Conservation (phyloP, 164 flowering plant genomes). For the Dillenia turbinata region DNA sequence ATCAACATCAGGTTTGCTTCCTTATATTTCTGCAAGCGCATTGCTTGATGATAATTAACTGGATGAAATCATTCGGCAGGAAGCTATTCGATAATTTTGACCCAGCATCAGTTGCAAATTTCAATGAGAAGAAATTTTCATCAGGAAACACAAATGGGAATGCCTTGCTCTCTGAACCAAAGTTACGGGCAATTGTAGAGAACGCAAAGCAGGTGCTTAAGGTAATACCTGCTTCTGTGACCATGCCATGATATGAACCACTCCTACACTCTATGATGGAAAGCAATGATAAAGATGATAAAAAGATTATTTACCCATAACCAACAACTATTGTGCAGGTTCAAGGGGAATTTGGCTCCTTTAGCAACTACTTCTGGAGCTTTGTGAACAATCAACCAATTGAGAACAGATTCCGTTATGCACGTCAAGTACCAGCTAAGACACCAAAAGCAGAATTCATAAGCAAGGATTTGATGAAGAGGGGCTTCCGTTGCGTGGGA, state of each 20-base stretch:
- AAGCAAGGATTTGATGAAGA: conserved; percentile 80
- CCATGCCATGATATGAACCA: background rate
- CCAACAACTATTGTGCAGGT: conserved; percentile 37
- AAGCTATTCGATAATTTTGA: conserved; percentile 66
- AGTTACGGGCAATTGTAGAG: conserved; percentile 75
- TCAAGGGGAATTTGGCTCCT: conserved; percentile 77
- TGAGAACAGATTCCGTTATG: conserved; percentile 53
- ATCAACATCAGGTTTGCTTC: background rate
- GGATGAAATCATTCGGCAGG: conserved; percentile 38
- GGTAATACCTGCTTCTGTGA: conserved; percentile 31
- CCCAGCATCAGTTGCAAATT: conserved; percentile 45
- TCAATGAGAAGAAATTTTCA: conserved; percentile 49
- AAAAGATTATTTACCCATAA: background rate
- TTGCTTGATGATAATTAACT: conserved; percentile 2
- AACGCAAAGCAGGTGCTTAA: conserved; percentile 69
- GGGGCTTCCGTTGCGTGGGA: conserved; percentile 89
- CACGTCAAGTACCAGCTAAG: conserved; percentile 81
- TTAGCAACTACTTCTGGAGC: conserved; percentile 79
- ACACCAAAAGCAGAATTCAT: conserved; percentile 79
- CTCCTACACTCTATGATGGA: no score
- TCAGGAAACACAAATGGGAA: conserved; percentile 37
- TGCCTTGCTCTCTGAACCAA: conserved; percentile 64
- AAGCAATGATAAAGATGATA: no score
- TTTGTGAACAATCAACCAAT: conserved; percentile 70
- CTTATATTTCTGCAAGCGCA: background rate